Evolutionary conservation across 2,329 filamentous ascomycete species (phyloP), one percentile per base, ranked within the genome.

Genomic region (Colletotrichum neosansevieriae): DNA sequence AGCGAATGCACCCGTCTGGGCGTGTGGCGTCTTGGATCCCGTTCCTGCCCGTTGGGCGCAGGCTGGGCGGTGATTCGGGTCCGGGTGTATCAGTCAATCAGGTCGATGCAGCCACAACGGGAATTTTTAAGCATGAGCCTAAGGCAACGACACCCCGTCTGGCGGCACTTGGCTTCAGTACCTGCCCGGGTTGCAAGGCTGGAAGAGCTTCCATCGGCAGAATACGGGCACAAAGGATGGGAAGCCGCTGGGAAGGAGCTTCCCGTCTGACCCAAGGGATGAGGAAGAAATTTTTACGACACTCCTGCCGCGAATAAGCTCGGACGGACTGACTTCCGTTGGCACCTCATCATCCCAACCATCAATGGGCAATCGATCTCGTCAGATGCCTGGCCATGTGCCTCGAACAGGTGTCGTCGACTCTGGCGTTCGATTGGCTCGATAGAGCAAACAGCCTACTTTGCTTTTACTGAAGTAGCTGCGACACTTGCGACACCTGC

Each of bases 41-140:
- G 66, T 69, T 50, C 34, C 32, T 66, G 62, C 61, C 66, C 56
- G 66, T 50, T 65, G 53, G 53, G 50, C 50, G 53, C 19, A 36
- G 49, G 49, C 61, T 60, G 24, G 66, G 61, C 54, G 40, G 12
- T 15, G 47, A n/a, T 53, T 44, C 47, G 40, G 34, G 34, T 24
- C 56, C 66, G 66, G 62, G 24, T 66, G 61, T 66, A 60, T 69
- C 61, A 62, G 66, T 60, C 54, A 62, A 50, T 9, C n/a, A n/a
- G n/a, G n/a, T n/a, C 13, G 49, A 65, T 69, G 66, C 66, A 69
- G 66, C 66, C 61, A 66, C 62, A n/a, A 10, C 58, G 54, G 47
- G 65, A 68, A n/a, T n/a, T 50, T 61, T 40, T 50, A 51, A 59
- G 56, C 21, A 15, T 50, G 62, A 69, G 66, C 66, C 66, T 69